These are phyloP conservation scores for Teunomyces barrocoloradensis DNA, from an alignment of 805 yeast genomes.

Conservation along the genomic window DNA sequence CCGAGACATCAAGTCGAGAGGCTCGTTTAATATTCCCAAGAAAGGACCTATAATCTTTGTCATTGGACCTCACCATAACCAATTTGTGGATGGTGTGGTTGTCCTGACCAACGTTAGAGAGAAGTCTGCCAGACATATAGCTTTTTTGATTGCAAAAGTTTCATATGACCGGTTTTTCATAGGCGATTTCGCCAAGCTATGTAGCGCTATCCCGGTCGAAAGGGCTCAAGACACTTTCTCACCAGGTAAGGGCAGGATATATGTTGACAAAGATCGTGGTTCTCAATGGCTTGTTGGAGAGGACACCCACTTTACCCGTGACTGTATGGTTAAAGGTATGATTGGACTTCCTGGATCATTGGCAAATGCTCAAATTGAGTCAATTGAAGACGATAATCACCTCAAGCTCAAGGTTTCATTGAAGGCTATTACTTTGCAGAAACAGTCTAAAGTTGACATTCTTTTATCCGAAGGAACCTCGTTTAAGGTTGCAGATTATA, in stretches of 20 bases:
- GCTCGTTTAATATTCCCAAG: slow-evolving; percentile 37
- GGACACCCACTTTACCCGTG: slow-evolving; percentile 32
- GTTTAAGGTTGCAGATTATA: slow-evolving; percentile 38
- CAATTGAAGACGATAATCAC: slow-evolving; percentile 29
- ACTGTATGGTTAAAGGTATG: slow-evolving; percentile 34
- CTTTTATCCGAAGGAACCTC: slow-evolving; percentile 25
- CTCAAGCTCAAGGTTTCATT: slow-evolving; percentile 26
- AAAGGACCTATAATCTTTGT: slow-evolving; percentile 39
- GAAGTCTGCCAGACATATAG: slow-evolving; percentile 28
- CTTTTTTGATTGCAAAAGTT: slow-evolving; percentile 37
- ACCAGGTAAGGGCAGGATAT: slow-evolving; percentile 28
- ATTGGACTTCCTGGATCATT: slow-evolving; percentile 36
- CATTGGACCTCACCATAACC: slow-evolving; percentile 44
- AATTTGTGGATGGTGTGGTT: slow-evolving; percentile 39
- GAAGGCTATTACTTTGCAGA: slow-evolving; percentile 12
- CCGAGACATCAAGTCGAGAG: slow-evolving; percentile 38
- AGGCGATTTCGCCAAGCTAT: slow-evolving; percentile 31
- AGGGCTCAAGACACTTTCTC: slow-evolving; percentile 39
- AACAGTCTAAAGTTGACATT: slow-evolving; percentile 13
- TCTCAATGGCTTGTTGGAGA: slow-evolving; percentile 24
- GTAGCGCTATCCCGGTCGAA: slow-evolving; percentile 41
- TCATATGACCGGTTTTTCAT: slow-evolving; percentile 31
- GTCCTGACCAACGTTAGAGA: slow-evolving; percentile 36
- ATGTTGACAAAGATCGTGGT: slow-evolving; percentile 15
- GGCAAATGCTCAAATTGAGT: slow-evolving; percentile 32